phyloP scores from a whole-genome alignment of 2,329 filamentous ascomycete genomes.

The Aspergillus quadricinctus region DNA sequence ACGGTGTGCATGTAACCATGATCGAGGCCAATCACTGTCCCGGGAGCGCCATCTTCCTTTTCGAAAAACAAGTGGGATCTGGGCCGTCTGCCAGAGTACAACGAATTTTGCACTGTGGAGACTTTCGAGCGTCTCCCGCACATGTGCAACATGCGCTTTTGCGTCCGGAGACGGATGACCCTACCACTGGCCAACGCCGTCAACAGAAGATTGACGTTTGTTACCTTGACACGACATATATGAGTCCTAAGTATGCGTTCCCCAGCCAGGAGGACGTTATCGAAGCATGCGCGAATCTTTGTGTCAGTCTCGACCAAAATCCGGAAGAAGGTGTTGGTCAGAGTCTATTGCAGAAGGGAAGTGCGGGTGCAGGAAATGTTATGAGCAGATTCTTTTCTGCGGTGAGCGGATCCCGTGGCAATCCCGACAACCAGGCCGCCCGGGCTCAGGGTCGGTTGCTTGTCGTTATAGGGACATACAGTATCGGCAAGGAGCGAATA shows the following conservation, averaged over 20 bases:
- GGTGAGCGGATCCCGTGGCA: constrained; percentile 29
- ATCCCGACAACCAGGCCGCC: constrained; percentile 25
- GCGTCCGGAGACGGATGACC: constrained; percentile 68
- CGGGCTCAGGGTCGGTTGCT: constrained; percentile 63
- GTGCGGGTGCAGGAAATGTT: constrained; percentile 51
- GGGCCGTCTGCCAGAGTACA: constrained; percentile 60
- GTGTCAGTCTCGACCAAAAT: constrained; percentile 68
- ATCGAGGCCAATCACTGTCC: constrained; percentile 96
- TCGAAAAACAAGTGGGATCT: constrained; percentile 69
- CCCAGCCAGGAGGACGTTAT: constrained; percentile 86
- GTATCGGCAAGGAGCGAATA: constrained; percentile 95
- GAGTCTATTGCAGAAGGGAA: constrained; percentile 55
- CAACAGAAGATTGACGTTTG: constrained; percentile 92
- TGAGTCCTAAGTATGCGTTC: constrained; percentile 93
- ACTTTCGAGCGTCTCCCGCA: constrained; percentile 84
- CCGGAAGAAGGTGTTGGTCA: constrained; percentile 58
- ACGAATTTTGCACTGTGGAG: constrained; percentile 88
- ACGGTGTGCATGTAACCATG: constrained; percentile 86
- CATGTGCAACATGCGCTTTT: constrained; percentile 81
- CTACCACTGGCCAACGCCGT: constrained; percentile 63
- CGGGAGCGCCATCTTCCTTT: constrained; percentile 88
- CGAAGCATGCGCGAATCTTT: constrained; percentile 79
- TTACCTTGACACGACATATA: constrained; percentile 95
- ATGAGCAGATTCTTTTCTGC: constrained; percentile 61
- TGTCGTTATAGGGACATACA: constrained; percentile 93